Evolutionary conservation across 2,329 filamentous ascomycete genomes (phyloP).

Genomic region (Curvularia sp.): DNA sequence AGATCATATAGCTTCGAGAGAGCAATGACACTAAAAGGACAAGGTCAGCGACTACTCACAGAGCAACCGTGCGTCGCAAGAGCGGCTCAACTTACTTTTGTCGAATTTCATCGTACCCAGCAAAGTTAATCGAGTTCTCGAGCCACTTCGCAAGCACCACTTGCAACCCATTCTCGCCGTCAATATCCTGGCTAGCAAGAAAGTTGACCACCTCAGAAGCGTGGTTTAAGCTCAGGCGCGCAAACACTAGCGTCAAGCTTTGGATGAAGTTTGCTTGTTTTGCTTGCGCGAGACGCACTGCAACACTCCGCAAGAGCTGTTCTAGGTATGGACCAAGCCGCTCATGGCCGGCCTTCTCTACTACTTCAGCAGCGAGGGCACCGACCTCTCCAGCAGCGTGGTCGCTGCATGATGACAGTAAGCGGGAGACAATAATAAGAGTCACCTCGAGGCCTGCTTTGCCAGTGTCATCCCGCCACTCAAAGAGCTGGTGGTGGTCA

Average conservation of each 20-base stretch:
- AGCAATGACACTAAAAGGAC: constrained; percentile 75
- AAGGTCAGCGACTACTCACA: constrained; percentile 21
- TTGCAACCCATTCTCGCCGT: constrained; percentile 80
- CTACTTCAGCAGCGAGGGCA: constrained; percentile 89
- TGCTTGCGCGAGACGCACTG: constrained; percentile 81
- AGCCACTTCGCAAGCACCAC: constrained; percentile 95
- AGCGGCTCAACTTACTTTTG: constrained; percentile 73
- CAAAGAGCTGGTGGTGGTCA: constrained; percentile 87
- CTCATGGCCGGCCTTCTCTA: constrained; percentile 93
- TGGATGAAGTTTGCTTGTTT: constrained; percentile 91
- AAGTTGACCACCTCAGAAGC: constrained; percentile 92
- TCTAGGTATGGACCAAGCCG: constrained; percentile 88
- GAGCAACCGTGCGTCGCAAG: neutral
- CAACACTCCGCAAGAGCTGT: constrained; percentile 87
- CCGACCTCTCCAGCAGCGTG: constrained; percentile 96
- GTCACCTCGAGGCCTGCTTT: constrained; percentile 88
- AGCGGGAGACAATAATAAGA: constrained; percentile 88
- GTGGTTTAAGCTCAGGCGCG: constrained; percentile 82
- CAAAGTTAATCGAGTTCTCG: constrained; percentile 95
- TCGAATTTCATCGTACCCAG: constrained; percentile 96
- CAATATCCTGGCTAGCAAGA: constrained; percentile 81
- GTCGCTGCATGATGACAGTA: constrained; percentile 83
- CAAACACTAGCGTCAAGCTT: constrained; percentile 93
- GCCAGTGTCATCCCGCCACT: constrained; percentile 79
- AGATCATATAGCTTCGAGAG: constrained; percentile 90